phyloP scores from a whole-genome alignment of 306 rosid species.

The Fragaria iinumae region DNA sequence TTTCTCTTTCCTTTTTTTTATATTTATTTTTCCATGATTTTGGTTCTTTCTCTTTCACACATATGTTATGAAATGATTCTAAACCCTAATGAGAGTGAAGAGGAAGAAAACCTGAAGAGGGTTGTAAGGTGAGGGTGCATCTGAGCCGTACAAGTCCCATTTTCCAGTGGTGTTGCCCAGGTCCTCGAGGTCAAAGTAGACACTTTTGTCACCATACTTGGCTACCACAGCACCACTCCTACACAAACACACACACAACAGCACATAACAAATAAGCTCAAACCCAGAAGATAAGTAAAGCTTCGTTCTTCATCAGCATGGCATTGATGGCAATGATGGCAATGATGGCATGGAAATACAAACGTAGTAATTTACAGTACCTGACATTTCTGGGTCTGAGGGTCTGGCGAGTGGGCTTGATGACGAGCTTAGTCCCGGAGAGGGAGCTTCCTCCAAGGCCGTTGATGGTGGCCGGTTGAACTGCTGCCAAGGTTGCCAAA shows the following conservation, averaged over 20 bases:
- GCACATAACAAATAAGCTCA: neutral
- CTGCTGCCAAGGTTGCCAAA: slow-evolving; percentile 67
- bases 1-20: rapidly evolving
- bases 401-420: slow-evolving; percentile 66
- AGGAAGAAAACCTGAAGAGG: slow-evolving; percentile 68
- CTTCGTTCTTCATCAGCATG: neutral
- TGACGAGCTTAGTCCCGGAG: slow-evolving; percentile 59
- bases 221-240: slow-evolving; percentile 82
- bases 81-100: neutral
- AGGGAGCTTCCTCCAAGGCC: slow-evolving; percentile 85
- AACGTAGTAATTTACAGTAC: slow-evolving; percentile 21
- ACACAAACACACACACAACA: neutral
- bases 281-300: neutral
- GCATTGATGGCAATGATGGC: too few relatives aligned
- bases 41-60: neutral
- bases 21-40: neutral
- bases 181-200: slow-evolving; percentile 90
- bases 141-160: slow-evolving; percentile 97
- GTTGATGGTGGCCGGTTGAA: slow-evolving; percentile 59
- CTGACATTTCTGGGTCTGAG: slow-evolving; percentile 51
- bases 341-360: neutral
- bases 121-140: slow-evolving; percentile 95
- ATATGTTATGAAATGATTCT: neutral
- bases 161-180: slow-evolving; percentile 94
- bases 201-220: slow-evolving; percentile 95